Conservation (phyloP, 176 grass and related monocot species). For the Pontederia paniculata region DNA sequence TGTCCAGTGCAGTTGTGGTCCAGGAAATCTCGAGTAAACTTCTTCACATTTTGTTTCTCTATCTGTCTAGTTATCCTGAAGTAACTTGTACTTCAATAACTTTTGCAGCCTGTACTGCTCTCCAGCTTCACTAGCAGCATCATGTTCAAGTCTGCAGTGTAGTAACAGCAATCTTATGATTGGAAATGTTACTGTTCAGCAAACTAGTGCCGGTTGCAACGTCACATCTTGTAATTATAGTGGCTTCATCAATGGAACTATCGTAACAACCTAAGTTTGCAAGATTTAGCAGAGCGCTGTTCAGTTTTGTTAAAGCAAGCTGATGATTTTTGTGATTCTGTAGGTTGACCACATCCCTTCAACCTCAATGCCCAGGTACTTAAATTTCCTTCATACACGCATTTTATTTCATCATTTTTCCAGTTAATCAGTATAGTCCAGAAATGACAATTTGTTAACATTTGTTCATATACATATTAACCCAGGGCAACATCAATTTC, state of each 20-base stretch:
- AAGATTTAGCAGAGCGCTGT: neutral
- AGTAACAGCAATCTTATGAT: constrained; percentile 66
- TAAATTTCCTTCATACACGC: constrained; percentile 1
- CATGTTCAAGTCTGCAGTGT: constrained; percentile 87
- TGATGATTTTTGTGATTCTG: neutral
- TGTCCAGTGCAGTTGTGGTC: constrained; percentile 85
- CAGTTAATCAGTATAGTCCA: neutral
- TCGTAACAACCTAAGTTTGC: constrained; percentile 49
- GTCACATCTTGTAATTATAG: constrained; percentile 68
- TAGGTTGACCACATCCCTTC: constrained; percentile 54
- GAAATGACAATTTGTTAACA: neutral
- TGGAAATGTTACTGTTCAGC: constrained; percentile 44
- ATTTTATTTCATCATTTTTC: neutral
- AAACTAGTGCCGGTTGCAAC: constrained; percentile 72
- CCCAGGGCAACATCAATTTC: constrained; percentile 50
- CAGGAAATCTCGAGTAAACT: constrained; percentile 69
- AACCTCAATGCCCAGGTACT: constrained; percentile 77
- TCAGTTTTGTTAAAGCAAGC: neutral
- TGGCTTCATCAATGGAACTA: constrained; percentile 80
- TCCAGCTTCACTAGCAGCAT: constrained; percentile 48
- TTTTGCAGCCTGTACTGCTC: constrained; percentile 71
- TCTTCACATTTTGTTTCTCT: neutral
- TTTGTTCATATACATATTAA: neutral
- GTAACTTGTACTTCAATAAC: neutral
- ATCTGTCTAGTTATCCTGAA: neutral